Conservation (phyloP, 2,329 filamentous ascomycete species). For the Decorospora gaudefroyi region DNA sequence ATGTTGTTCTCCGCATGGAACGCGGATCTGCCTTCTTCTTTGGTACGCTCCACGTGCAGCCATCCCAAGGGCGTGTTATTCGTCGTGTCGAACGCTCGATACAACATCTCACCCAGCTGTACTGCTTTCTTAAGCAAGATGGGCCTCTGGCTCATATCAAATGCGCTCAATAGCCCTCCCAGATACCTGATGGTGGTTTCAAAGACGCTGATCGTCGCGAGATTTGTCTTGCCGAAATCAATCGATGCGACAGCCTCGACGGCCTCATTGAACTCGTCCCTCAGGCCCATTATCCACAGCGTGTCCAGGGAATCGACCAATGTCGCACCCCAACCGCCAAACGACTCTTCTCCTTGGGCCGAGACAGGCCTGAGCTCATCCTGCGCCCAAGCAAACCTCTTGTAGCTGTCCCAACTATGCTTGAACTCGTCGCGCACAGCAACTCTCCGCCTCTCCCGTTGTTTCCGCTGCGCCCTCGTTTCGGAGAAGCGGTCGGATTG, state of each 20-base stretch:
- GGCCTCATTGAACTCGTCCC: slow-evolving; percentile 54
- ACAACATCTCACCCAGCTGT: slow-evolving; percentile 51
- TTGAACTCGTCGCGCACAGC: slow-evolving; percentile 51
- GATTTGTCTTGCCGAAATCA: slow-evolving; percentile 50
- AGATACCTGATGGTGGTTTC: slow-evolving; percentile 55
- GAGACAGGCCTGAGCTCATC: slow-evolving; percentile 54
- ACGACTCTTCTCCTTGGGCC: slow-evolving; percentile 47
- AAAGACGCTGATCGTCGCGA: slow-evolving; percentile 55
- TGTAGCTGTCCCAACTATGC: slow-evolving; percentile 53
- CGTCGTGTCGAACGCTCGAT: slow-evolving; percentile 54
- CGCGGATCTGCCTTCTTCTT: slow-evolving; percentile 25
- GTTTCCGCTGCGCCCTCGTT: slow-evolving; percentile 26
- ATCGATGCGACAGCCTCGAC: slow-evolving; percentile 52
- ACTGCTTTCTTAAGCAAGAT: slow-evolving; percentile 46
- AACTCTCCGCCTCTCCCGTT: slow-evolving; percentile 40
- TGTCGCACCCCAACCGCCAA: slow-evolving; percentile 56
- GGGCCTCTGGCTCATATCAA: slow-evolving; percentile 44
- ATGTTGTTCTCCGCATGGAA: slow-evolving; percentile 49
- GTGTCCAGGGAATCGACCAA: slow-evolving; percentile 55
- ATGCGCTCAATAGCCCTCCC: slow-evolving; percentile 46
- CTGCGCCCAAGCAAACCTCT: slow-evolving; percentile 51
- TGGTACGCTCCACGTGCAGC: slow-evolving; percentile 48
- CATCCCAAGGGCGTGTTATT: slow-evolving; percentile 53
- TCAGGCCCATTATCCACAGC: slow-evolving; percentile 56
- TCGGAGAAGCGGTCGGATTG: slow-evolving; percentile 50